Evolutionary conservation across 2,329 filamentous ascomycete genomes (phyloP).

Genomic region (Lasiodiplodia sp.): DNA sequence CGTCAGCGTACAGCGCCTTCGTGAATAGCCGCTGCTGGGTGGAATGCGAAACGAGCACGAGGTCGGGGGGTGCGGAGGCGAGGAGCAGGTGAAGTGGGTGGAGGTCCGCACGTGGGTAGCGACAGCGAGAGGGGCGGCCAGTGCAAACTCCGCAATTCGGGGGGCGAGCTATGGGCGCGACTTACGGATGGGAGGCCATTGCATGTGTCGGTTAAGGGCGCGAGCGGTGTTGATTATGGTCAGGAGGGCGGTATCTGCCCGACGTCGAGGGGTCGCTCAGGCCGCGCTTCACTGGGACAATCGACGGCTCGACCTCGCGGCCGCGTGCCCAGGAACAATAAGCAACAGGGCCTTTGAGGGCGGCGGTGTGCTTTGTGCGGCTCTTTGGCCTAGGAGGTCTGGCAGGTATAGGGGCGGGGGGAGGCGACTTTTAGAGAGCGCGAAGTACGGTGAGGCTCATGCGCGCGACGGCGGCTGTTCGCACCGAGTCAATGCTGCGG

Average conservation of each 20-base stretch:
- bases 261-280: conserved; percentile 27
- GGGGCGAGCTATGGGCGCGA: conserved; percentile 3
- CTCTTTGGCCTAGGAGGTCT: conserved; percentile 10
- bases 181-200: conserved; percentile 28
- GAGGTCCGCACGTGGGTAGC: conserved; percentile 12
- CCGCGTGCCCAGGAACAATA: conserved; percentile 14
- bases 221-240: conserved; percentile 4
- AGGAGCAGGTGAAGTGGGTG: conserved; percentile 14
- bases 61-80: neutral
- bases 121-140: conserved; percentile 3
- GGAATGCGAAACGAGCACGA: neutral
- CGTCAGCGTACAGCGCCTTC: conserved; percentile 2
- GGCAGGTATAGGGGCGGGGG: conserved; percentile 29
- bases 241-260: conserved; percentile 23
- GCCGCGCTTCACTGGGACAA: conserved; percentile 21
- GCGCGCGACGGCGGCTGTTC: conserved; percentile 29
- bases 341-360: conserved; percentile 18
- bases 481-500: conserved; percentile 29
- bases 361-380: conserved; percentile 4
- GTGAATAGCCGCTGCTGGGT: neutral
- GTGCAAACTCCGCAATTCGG: neutral
- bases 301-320: conserved; percentile 25
- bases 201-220: conserved; percentile 11
- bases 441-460: conserved; percentile 31
- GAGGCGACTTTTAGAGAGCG: conserved; percentile 29